These are phyloP conservation scores for Podospora sp. DNA, from an alignment of 495 filamentous ascomycete genomes.

Conservation along the genomic window DNA sequence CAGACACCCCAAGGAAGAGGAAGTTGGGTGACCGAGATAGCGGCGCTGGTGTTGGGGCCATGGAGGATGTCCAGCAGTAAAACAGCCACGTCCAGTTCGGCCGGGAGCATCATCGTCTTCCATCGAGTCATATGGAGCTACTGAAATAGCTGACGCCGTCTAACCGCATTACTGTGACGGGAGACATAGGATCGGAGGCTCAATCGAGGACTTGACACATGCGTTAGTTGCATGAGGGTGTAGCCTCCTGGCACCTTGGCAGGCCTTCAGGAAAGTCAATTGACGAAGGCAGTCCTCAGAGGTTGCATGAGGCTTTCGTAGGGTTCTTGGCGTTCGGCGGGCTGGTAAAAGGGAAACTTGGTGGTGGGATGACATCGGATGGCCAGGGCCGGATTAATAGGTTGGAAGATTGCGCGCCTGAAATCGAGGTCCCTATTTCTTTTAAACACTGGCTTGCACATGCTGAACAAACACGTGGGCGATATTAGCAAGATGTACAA, in stretches of 20 bases:
- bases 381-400: slow-evolving; percentile 12
- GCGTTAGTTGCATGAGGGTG: neutral
- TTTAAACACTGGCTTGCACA: neutral
- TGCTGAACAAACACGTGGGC: neutral
- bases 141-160: neutral
- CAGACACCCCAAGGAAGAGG: slow-evolving; percentile 48
- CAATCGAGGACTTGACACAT: neutral
- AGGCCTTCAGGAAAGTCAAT: slow-evolving; percentile 2
- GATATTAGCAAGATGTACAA: slow-evolving; percentile 2
- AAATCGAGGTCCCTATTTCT: slow-evolving; percentile 9
- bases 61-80: slow-evolving; percentile 25
- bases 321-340: slow-evolving; percentile 17
- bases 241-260: neutral
- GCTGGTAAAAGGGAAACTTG: slow-evolving; percentile 6
- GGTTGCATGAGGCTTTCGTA: neutral
- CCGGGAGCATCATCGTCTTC: neutral
- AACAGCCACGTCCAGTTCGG: neutral
- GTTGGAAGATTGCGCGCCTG: slow-evolving; percentile 17
- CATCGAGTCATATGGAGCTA: neutral
- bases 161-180: neutral
- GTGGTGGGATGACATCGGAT: slow-evolving; percentile 16
- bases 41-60: slow-evolving; percentile 19
- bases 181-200: slow-evolving; percentile 1
- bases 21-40: slow-evolving; percentile 52
- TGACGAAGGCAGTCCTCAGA: neutral